Base-by-base conservation (phyloP, 2,329 filamentous ascomycete species). In the Pyricularia sp. region DNA sequence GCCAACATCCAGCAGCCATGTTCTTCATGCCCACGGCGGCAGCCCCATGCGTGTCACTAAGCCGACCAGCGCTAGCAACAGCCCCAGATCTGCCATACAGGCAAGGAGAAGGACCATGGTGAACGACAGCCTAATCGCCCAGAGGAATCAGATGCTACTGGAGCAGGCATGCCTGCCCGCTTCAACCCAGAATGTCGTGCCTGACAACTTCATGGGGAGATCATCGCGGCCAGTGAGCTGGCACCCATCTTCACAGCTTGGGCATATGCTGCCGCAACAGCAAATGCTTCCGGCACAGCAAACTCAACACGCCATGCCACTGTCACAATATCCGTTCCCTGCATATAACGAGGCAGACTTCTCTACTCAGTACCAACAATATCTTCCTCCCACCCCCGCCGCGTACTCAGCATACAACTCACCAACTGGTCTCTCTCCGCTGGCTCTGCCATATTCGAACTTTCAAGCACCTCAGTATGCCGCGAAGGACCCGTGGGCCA, bases 201-300 rank as follows among this genome's bases (percentile, higher is more conserved):
- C 74, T 50, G 76, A 77, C 69, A 76, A 78, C 30, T 77, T 75
- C 4, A 70, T 77, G 58, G 79, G 77, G 73, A 77, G 79, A 74
- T 78, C 82, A 58, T 79, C 79, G 68, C 85, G 91, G 61, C 90
- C 91, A 6, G 81, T 92, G 64, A 93, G 90, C 81, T 93, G 91
- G 91, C 91, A 93, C 76, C 89, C 90, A 2, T 85, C 86, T 26
- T 86, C 89, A 11, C 82, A 86, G 69, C 77, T 73, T 10, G 64
- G 71, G 55, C 71, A 76, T 78, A n/a, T 50, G 69, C 12, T 65
- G 28, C 74, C 79, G 69, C 78, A 75, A 42, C 78, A 75, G 36
- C 74, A 74, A 68, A 76, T 76, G 74, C 75, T 79, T 20, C 77
- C 78, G 70, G 76, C 78, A 65, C 78, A 80, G 68, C 74, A 77